Conservation (phyloP, 352 stramenopile genomes). For the Phytophthora gonapodyides region DNA sequence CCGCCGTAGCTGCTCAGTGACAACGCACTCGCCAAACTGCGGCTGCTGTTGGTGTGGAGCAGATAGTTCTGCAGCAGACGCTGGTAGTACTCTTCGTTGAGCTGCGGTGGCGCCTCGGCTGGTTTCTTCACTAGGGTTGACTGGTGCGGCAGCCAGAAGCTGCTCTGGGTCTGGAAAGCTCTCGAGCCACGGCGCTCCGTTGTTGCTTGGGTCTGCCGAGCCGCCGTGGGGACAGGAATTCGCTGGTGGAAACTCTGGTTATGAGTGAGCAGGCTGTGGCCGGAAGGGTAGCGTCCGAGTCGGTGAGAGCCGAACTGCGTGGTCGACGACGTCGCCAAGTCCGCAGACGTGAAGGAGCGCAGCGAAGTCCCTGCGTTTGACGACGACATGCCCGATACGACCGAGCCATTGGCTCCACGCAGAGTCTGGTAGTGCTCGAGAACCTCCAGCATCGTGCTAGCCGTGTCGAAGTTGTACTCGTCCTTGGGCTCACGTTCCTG, state of each 20-base stretch:
- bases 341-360: slow-evolving; percentile 52
- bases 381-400: slow-evolving; percentile 44
- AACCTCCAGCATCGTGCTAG: slow-evolving; percentile 60
- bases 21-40: slow-evolving; percentile 44
- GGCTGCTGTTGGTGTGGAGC: slow-evolving; percentile 55
- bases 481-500: slow-evolving; percentile 7
- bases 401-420: slow-evolving; percentile 23
- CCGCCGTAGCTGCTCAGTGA: slow-evolving; percentile 53
- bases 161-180: slow-evolving; percentile 32
- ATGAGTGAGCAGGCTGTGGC: slow-evolving; percentile 33
- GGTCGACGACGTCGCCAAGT: slow-evolving; percentile 38
- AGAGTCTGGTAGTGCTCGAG: slow-evolving; percentile 61
- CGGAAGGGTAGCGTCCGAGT: slow-evolving; percentile 36
- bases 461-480: slow-evolving; percentile 10
- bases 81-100: slow-evolving; percentile 78
- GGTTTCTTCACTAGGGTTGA: slow-evolving; percentile 31
- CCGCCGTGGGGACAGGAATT: slow-evolving; percentile 9
- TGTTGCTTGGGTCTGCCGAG: slow-evolving; percentile 18
- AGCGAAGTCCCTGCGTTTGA: slow-evolving; percentile 50
- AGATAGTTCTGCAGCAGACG: slow-evolving; percentile 62
- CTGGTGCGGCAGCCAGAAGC: slow-evolving; percentile 33
- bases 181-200: slow-evolving; percentile 22
- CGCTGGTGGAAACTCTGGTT: slow-evolving; percentile 38
- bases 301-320: slow-evolving; percentile 32
- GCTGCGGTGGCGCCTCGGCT: slow-evolving; percentile 21